Conservation (phyloP, 2,329 filamentous ascomycete species). For the Akanthomyces uredinophilus region DNA sequence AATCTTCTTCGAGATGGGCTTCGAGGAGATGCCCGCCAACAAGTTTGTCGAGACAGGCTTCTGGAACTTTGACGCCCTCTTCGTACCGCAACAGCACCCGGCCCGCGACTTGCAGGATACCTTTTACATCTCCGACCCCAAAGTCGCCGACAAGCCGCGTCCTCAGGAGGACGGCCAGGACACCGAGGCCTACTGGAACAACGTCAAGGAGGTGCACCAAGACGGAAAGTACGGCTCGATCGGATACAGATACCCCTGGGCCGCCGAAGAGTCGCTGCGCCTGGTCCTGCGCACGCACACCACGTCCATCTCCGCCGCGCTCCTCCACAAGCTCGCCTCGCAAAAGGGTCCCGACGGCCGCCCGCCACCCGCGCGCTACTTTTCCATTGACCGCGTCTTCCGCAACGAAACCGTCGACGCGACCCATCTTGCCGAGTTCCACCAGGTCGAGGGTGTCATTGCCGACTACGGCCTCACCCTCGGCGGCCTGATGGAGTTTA, state of each 20-base stretch:
- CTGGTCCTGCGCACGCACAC: constrained; percentile 95
- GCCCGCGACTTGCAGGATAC: constrained; percentile 97
- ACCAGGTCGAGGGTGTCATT: constrained; percentile 97
- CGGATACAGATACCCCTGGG: constrained; percentile 94
- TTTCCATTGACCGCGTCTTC: constrained; percentile 98
- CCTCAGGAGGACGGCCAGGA: constrained; percentile 53
- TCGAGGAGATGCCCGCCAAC: constrained; percentile 95
- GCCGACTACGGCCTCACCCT: constrained; percentile 91
- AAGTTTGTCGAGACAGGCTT: constrained; percentile 94
- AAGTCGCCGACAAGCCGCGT: constrained; percentile 63
- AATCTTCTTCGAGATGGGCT: constrained; percentile 99
- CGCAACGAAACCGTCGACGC: constrained; percentile 96
- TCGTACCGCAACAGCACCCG: constrained; percentile 95
- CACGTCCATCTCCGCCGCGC: constrained; percentile 83
- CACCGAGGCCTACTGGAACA: constrained; percentile 83
- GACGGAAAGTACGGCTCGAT: constrained; percentile 90
- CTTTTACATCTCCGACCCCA: constrained; percentile 94
- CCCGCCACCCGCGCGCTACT: constrained; percentile 75
- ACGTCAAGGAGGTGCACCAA: constrained; percentile 82
- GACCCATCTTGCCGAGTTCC: constrained; percentile 95
- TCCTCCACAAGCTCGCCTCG: constrained; percentile 83
- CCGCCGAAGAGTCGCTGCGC: constrained; percentile 75
- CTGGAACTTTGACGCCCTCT: constrained; percentile 97
- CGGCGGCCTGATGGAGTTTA: constrained; percentile 86
- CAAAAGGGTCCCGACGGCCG: constrained; percentile 68